These are phyloP conservation scores for Hypholoma fasciculare DNA, from an alignment of 768 basidiomycete genomes.

Conservation along the genomic window DNA sequence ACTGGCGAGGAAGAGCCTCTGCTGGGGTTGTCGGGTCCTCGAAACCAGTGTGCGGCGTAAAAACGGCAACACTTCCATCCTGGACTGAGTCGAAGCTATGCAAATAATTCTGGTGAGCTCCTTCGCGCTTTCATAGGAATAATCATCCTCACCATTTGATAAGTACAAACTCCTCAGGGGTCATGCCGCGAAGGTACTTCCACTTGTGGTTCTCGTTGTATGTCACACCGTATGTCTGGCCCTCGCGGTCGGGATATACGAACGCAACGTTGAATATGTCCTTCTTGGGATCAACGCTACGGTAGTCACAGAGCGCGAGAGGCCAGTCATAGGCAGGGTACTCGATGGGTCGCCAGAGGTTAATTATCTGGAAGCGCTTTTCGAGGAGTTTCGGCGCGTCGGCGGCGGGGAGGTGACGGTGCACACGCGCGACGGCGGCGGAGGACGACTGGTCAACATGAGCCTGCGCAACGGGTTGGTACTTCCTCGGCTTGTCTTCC, in stretches of 20 bases:
- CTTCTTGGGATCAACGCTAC: slow-evolving; percentile 19
- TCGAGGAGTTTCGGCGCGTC: too few relatives aligned
- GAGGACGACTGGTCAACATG: slow-evolving; percentile 55
- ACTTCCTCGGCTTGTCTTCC: slow-evolving; percentile 24
- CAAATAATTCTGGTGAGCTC: too few relatives aligned
- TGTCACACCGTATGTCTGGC: too few relatives aligned
- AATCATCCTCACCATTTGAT: too few relatives aligned
- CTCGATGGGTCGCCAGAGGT: slow-evolving; percentile 59
- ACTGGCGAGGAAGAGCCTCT: slow-evolving; percentile 49
- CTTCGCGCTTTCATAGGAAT: too few relatives aligned
- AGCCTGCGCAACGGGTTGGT: slow-evolving; percentile 44
- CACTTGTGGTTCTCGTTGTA: too few relatives aligned
- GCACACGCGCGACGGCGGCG: slow-evolving; percentile 18
- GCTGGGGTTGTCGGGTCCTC: slow-evolving; percentile 50
- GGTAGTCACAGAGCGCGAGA: slow-evolving; percentile 51
- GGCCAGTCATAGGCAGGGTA: slow-evolving; percentile 51
- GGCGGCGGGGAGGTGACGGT: too few relatives aligned
- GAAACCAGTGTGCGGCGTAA: slow-evolving; percentile 65
- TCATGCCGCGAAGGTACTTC: too few relatives aligned
- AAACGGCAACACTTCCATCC: slow-evolving; percentile 46
- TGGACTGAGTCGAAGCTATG: slow-evolving; percentile 28
- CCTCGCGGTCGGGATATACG: too few relatives aligned
- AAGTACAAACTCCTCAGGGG: too few relatives aligned
- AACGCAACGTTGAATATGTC: too few relatives aligned
- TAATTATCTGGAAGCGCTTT: slow-evolving; percentile 51